These are phyloP conservation scores for Cunninghamia lanceolata DNA, from an alignment of 75 land plant genomes.

Conservation along the genomic window DNA sequence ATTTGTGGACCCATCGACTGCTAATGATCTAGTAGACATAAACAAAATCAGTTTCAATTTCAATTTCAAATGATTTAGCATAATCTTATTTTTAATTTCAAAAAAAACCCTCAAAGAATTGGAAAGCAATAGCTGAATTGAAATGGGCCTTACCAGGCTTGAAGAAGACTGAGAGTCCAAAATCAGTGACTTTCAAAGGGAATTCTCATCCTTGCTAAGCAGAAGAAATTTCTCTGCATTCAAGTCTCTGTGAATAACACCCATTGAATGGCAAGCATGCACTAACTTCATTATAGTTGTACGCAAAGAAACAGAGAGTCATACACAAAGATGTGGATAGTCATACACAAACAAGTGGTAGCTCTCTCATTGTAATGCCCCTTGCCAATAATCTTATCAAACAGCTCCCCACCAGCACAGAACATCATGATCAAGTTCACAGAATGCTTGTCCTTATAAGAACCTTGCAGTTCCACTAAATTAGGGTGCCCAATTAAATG, in stretches of 20 bases:
- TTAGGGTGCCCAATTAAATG: conserved; percentile 51
- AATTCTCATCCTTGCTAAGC: conserved; percentile 35
- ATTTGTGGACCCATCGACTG: too few species aligned
- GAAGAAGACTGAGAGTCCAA: conserved; percentile 55
- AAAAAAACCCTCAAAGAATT: not conserved
- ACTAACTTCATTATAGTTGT: conserved; percentile 47
- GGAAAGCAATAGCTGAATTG: not conserved
- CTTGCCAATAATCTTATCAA: conserved; percentile 53
- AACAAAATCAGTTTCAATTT: too few species aligned
- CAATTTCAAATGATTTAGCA: too few species aligned
- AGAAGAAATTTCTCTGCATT: conserved; percentile 65
- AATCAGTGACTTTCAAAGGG: conserved; percentile 62
- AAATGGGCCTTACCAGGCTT: conserved; percentile 27
- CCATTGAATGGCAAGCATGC: conserved; percentile 53
- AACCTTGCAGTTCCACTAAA: conserved; percentile 51
- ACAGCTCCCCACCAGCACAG: conserved; percentile 64
- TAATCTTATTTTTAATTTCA: too few species aligned
- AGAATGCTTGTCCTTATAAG: conserved; percentile 43
- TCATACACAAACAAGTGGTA: conserved; percentile 25
- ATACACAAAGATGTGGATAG: conserved; percentile 12
- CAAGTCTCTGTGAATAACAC: conserved; percentile 56
- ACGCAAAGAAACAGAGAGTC: conserved; percentile 8
- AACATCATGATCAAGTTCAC: conserved; percentile 63
- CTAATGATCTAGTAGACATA: too few species aligned
- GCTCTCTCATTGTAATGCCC: conserved; percentile 60